A percentile compares a stretch with the other conserved stretches of the same genome.
phyloP scores from a whole-genome alignment of 805 yeast species.

The Isabelozyma pseudorhagii region DNA sequence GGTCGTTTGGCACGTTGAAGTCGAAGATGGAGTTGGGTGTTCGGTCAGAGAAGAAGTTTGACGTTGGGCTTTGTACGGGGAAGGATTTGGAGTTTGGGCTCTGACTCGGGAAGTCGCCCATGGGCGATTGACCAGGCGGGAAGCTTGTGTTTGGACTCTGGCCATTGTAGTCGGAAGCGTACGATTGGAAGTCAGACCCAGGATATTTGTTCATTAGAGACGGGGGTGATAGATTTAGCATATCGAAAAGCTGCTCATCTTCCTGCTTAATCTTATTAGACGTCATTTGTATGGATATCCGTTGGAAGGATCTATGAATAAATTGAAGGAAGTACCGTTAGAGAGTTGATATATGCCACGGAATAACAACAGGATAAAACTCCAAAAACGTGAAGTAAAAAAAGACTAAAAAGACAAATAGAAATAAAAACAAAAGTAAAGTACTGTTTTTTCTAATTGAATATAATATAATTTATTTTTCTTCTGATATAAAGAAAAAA shows the following conservation, averaged over 20 bases:
- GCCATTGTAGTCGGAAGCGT: not conserved
- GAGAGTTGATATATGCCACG: no score
- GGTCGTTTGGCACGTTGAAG: not conserved
- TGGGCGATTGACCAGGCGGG: no score
- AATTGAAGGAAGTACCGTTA: not conserved
- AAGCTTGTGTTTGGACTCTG: no score
- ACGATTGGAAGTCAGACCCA: not conserved
- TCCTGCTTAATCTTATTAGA: conserved; percentile 8
- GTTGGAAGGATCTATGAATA: not conserved
- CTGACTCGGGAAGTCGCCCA: not conserved
- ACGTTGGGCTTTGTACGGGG: conserved; percentile 1
- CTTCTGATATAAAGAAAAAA: no score
- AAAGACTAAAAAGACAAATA: no score
- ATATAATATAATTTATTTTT: no score
- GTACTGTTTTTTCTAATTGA: no score
- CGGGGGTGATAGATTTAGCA: conserved; percentile 29
- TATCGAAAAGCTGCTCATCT: conserved; percentile 27
- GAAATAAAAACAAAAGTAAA: no score
- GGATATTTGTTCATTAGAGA: conserved; percentile 1
- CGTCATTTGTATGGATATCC: conserved; percentile 1
- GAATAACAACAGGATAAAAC: no score
- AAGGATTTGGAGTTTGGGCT: not conserved
- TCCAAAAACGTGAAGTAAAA: no score
- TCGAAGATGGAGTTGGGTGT: conserved; percentile 3
- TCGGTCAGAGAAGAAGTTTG: conserved; percentile 11